Conservation (phyloP, 495 filamentous ascomycete species). For the Zalerion maritima region DNA sequence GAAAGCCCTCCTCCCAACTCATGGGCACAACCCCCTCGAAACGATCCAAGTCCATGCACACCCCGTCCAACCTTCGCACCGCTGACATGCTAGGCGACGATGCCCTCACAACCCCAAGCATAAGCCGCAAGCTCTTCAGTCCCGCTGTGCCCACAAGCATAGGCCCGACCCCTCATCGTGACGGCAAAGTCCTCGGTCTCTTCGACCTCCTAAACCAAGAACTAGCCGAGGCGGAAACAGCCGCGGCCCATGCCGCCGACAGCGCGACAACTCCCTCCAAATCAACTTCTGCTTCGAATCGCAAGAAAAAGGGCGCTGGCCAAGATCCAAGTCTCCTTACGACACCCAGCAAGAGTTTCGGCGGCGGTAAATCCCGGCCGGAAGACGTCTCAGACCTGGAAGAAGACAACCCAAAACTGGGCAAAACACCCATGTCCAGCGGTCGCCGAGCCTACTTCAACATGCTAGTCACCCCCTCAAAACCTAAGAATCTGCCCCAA, state of each 20-base stretch:
- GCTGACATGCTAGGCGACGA: too few species aligned
- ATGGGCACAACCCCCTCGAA: conserved; percentile 41
- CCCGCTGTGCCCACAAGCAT: conserved; percentile 40
- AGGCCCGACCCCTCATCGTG: conserved; percentile 82
- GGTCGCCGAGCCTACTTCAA: conserved; percentile 47
- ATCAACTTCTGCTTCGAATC: conserved; percentile 10
- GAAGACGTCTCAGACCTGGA: conserved; percentile 20
- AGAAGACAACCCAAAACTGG: conserved; percentile 22
- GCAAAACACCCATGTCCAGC: conserved; percentile 47
- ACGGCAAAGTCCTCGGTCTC: conserved; percentile 75
- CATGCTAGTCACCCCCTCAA: conserved; percentile 49
- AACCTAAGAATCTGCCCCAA: too few species aligned
- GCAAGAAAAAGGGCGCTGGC: conserved; percentile 4
- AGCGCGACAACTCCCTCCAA: conserved; percentile 27
- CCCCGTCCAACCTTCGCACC: conserved; percentile 29
- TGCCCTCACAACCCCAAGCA: conserved; percentile 43
- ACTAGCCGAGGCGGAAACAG: too few species aligned
- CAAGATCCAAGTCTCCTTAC: conserved; percentile 10
- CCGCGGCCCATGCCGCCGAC: too few species aligned
- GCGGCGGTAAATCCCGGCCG: conserved; percentile 15
- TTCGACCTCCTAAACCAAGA: conserved; percentile 67
- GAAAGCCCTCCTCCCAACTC: conserved; percentile 17
- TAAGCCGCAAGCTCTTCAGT: conserved; percentile 44
- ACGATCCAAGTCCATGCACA: conserved; percentile 14
- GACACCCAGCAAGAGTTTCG: conserved; percentile 24